Conservation (phyloP, 2,329 filamentous ascomycete genomes). For the Fusarium sp. region DNA sequence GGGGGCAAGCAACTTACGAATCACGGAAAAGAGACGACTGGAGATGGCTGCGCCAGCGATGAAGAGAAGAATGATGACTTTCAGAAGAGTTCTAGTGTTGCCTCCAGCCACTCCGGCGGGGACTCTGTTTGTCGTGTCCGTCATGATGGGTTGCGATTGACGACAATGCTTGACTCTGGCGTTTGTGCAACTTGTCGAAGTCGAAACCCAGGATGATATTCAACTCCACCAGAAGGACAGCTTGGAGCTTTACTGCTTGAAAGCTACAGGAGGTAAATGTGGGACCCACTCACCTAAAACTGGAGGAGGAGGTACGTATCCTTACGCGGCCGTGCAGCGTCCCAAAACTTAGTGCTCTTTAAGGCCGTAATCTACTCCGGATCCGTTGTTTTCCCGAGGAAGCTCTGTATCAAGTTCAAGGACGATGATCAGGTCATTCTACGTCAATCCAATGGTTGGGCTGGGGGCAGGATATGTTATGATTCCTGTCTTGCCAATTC, state of each 20-base stretch:
- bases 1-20: slow-evolving; percentile 74
- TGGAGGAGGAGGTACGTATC: slow-evolving; percentile 43
- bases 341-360: slow-evolving; percentile 13
- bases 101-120: slow-evolving; percentile 83
- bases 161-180: slow-evolving; percentile 48
- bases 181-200: slow-evolving; percentile 53
- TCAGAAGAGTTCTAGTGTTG: slow-evolving; percentile 86
- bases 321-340: slow-evolving; percentile 6
- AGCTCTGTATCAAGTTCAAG: slow-evolving; percentile 20
- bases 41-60: slow-evolving; percentile 93
- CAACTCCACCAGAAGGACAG: slow-evolving; percentile 56
- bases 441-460: slow-evolving; percentile 28
- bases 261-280: slow-evolving; percentile 33
- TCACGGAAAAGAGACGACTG: slow-evolving; percentile 97
- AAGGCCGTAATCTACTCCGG: neutral
- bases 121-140: slow-evolving; percentile 61
- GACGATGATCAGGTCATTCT: slow-evolving; percentile 34
- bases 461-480: neutral
- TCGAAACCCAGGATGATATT: slow-evolving; percentile 45
- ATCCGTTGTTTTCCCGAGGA: slow-evolving; percentile 44
- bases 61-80: slow-evolving; percentile 88
- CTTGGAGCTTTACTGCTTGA: slow-evolving; percentile 57
- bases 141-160: slow-evolving; percentile 58
- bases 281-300: slow-evolving; percentile 9
- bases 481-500: neutral